Evolutionary conservation across 2,329 filamentous ascomycete species (phyloP), one percentile per base, ranked within the genome.

Genomic region (Bipolaris bicolor): DNA sequence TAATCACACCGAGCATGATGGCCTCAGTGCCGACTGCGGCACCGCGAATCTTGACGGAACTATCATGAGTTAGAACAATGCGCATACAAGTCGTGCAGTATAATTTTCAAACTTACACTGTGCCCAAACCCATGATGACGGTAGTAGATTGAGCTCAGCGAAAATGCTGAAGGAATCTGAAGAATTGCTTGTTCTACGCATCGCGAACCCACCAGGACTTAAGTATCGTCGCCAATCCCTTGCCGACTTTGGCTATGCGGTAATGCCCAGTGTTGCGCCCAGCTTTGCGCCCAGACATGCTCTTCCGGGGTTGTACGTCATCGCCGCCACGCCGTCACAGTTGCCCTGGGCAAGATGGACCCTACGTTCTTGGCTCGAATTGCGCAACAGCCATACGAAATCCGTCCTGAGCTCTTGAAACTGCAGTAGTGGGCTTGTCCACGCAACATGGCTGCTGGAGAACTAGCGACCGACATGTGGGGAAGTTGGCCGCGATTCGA

Each of bases 1-100:
- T 85, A 40, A 82, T 77, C 33, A 81, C 73, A 43, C 83, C 83
- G 26, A 86, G 83, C 78, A 91, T 76, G 57, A 78, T 72, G 33
- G 78, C 77, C 50, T 74, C 71, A 10, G 71, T 71, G 29, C 71
- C 70, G 41, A 68, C 70, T 26, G 70, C 68, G 18, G 71, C 70
- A 53, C 70, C 71, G 60, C 70, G 69, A 60, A 74, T 41, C 43
- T 63, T 65, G 49, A 74, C 56, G 43, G 69, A 67, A 44, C 66
- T 70, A 34, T 57, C 36, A n/a, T 29, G 18, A 5, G 44, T 67
- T 41, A 66, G 55, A 49, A 49, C 18, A 39, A 20, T 15, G 10
- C 20, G 39, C 29, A 43, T n/a, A 39, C 26, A 29, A 26, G 39
- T 16, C 43, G 13, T n/a, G 20, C 36, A 39, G 26, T 41, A 39